These are phyloP conservation scores for Aspergillus transmontanensis DNA, from an alignment of 2,329 filamentous ascomycete genomes.

Conservation along the genomic window DNA sequence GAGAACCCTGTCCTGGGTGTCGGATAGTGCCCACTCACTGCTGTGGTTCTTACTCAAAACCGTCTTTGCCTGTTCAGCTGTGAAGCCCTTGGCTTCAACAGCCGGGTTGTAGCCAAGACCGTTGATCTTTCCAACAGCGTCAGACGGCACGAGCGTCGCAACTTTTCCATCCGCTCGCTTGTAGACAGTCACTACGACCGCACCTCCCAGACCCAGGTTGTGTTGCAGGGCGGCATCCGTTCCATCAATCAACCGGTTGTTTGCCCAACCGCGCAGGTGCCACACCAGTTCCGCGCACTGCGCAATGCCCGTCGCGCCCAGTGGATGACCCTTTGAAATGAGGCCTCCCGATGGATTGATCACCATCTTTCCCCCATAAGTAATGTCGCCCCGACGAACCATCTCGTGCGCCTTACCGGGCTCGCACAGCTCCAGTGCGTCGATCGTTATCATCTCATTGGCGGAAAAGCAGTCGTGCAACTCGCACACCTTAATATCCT, in stretches of 20 bases:
- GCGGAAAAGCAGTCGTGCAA: slow-evolving; percentile 96
- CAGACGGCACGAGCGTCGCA: slow-evolving; percentile 62
- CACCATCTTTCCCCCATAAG: slow-evolving; percentile 79
- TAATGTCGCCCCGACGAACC: slow-evolving; percentile 84
- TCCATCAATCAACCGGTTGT: slow-evolving; percentile 72
- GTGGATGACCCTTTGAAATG: slow-evolving; percentile 93
- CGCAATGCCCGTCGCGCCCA: slow-evolving; percentile 91
- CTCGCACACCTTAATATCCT: slow-evolving; percentile 81
- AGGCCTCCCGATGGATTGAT: slow-evolving; percentile 93
- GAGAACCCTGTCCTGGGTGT: slow-evolving; percentile 73
- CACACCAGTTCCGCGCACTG: slow-evolving; percentile 95
- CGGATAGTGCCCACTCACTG: slow-evolving; percentile 77
- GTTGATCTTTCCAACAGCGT: slow-evolving; percentile 65
- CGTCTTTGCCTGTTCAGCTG: slow-evolving; percentile 68
- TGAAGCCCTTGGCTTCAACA: slow-evolving; percentile 85
- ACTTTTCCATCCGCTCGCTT: slow-evolving; percentile 75
- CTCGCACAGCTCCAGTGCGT: slow-evolving; percentile 77
- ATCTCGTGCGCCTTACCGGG: slow-evolving; percentile 89
- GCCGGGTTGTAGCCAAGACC: slow-evolving; percentile 90
- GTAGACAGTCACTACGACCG: slow-evolving; percentile 88
- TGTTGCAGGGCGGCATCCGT: slow-evolving; percentile 82
- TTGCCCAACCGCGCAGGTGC: slow-evolving; percentile 95
- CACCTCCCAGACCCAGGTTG: slow-evolving; percentile 89
- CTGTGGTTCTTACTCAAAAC: slow-evolving; percentile 70
- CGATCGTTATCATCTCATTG: slow-evolving; percentile 89